Evolutionary conservation across 768 basidiomycete species (phyloP), one percentile per base, ranked within the genome.

Genomic region (Hortiboletus campestris): DNA sequence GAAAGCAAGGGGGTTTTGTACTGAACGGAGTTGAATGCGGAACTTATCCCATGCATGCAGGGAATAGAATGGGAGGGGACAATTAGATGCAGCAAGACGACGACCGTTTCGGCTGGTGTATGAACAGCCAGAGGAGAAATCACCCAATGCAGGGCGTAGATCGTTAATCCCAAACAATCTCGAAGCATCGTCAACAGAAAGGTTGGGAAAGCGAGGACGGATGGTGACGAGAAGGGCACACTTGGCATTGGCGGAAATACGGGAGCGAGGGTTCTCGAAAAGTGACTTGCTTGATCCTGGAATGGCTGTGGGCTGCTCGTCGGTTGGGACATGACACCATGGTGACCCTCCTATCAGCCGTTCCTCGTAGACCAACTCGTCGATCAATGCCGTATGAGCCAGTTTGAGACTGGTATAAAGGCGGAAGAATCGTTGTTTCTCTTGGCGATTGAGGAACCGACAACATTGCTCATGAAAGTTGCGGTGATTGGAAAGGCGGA

Each of bases 41-140:
- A 62, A 57, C 2, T 47, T 57, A 4, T 25, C 6, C 51, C 60
- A 62, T 8, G 46, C 29, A 34, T 46, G 32, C 8, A 62, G 3
- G n/a, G 12, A 19, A 17, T 20, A 7, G 35, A 61, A 61, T 16
- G 36, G 28, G 6, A 61, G 42, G 2, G 28, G 22, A 19, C 48
- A 60, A 19, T 46, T 35, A 29, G n/a, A n/a, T n/a, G n/a, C n/a
- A 22, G 22, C n/a, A 28, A n/a, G n/a, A n/a, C n/a, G n/a, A 1
- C 16, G 6, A 13, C 44, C 38, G 25, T 42, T 50, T 34, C 12
- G 4, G 6, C 19, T 17, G 1, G 36, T 34, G 36, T 51, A 61
- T 3, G 40, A 55, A 16, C 14, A 32, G 3, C 38, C 31, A 34
- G 36, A 43, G 38, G 49, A 31, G 19, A 47, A 51, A 17, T 62